Percentiles rank a stretch among this genome's conserved stretches.
Evolutionary conservation across 2,329 filamentous ascomycete species (phyloP).

Genomic region (Neophaeococcomyces mojaviensis): DNA sequence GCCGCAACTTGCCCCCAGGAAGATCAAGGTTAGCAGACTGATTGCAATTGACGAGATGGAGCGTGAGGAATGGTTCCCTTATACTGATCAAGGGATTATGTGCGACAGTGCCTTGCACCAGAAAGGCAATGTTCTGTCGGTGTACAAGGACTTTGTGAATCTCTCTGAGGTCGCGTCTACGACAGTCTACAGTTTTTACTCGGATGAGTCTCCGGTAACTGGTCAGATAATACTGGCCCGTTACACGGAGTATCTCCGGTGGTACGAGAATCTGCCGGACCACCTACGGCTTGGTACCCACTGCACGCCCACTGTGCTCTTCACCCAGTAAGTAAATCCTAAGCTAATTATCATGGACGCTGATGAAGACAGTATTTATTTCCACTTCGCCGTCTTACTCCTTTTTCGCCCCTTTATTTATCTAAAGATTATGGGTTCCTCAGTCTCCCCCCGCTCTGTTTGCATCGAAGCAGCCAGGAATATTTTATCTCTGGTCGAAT

Average conservation of each 20-base stretch:
- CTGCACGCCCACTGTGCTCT: slow-evolving; percentile 7
- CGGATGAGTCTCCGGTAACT: neutral
- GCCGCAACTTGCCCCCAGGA: slow-evolving; percentile 1
- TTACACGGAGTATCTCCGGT: slow-evolving; percentile 8
- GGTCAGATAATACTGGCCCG: neutral
- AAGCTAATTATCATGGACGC: neutral
- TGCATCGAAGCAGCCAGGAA: slow-evolving; percentile 7
- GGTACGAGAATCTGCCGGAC: slow-evolving; percentile 5
- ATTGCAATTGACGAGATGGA: slow-evolving; percentile 8
- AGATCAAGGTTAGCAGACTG: neutral
- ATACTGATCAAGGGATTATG: slow-evolving; percentile 4
- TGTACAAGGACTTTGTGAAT: slow-evolving; percentile 4
- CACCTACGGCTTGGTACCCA: slow-evolving; percentile 5
- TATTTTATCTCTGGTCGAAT: slow-evolving; percentile 2
- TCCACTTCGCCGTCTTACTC: slow-evolving; percentile 5
- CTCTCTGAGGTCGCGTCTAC: slow-evolving; percentile 3
- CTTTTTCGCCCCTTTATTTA: slow-evolving; percentile 7
- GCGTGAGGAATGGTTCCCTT: slow-evolving; percentile 6
- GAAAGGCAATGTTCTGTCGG: slow-evolving; percentile 1
- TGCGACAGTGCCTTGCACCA: neutral
- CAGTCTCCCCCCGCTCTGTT: neutral
- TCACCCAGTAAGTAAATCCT: slow-evolving; percentile 5
- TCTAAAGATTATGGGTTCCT: neutral
- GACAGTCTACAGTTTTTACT: neutral
- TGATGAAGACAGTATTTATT: slow-evolving; percentile 7